Base-by-base conservation (phyloP, 768 basidiomycete species). In the Termitomyces sp. region DNA sequence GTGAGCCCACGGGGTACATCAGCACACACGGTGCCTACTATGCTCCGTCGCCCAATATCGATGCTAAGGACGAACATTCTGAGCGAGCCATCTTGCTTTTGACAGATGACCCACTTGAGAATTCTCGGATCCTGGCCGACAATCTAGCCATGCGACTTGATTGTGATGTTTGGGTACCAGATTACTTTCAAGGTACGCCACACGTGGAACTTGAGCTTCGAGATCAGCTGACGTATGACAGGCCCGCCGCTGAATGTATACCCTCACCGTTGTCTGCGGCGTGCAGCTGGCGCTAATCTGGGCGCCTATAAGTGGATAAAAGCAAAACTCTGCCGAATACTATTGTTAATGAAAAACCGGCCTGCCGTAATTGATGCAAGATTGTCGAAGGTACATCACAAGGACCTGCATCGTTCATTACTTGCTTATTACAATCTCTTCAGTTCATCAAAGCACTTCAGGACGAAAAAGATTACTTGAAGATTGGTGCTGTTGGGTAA, bases 101-200 rank as follows among this genome's bases (percentile, higher is more conserved):
- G 31, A 84, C 80, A 0, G 84, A 87, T 59, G 76, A 73, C 58
- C 84, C 83, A 0, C 68, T 86, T 5, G 70, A 74, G 35, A 85
- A 86, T 60, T 73, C 69, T 59, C 83, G 82, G 62, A 74, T 88
- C 56, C 70, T 86, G 5, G 84, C 84, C 1, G 84, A 87, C 66
- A 69, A 73, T 27, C 64, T 85, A 23, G 75, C 83, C 8, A 68
- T 76, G 55, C 62, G 68, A 17, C 63, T 86, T 29, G 68, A 72
- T 17, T 82, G 84, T 59, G 85, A 87, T 61, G 84, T 85, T 17
- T 87, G 82, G 79, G 73, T 84, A 17, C 85, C 85, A 9, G 83
- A 87, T 68, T 66, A 83, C 47, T 87, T 85, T 61, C 65, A 73
- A 58, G 85, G 84, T 81, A 53, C 45, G 71, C 63, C 35, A 53